Evolutionary conservation across 2,329 filamentous ascomycete species (phyloP).

Genomic region (Stagonosporopsis cucurbitacearum): DNA sequence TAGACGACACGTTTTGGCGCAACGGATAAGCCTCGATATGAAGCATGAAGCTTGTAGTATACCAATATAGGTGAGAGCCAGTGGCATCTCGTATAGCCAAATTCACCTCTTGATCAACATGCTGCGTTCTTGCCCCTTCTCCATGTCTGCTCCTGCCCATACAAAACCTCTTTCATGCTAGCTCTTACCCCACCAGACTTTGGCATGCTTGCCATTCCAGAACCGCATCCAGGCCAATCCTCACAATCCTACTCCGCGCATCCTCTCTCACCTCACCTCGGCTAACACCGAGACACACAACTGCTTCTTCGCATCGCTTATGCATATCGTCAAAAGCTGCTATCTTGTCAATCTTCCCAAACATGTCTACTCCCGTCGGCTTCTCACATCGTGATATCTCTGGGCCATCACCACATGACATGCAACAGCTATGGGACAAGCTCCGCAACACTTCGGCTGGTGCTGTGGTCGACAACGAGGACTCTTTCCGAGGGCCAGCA

Average conservation of each 20-base stretch:
- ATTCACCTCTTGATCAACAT: slow-evolving; percentile 35
- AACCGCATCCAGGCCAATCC: neutral
- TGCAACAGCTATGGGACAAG: slow-evolving; percentile 38
- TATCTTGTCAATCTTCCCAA: slow-evolving; percentile 22
- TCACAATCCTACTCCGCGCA: neutral
- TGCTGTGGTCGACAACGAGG: neutral
- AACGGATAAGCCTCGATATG: slow-evolving; percentile 33
- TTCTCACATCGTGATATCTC: slow-evolving; percentile 14
- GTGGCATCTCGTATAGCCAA: slow-evolving; percentile 36
- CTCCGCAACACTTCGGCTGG: slow-evolving; percentile 22
- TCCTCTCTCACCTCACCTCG: slow-evolving; percentile 16
- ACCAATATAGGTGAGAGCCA: slow-evolving; percentile 40
- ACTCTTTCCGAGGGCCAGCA: neutral
- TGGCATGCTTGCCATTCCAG: slow-evolving; percentile 1
- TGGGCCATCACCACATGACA: slow-evolving; percentile 27
- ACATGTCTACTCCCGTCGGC: slow-evolving; percentile 36
- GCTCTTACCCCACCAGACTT: neutral
- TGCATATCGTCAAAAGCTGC: slow-evolving; percentile 11
- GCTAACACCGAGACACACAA: neutral
- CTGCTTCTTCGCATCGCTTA: slow-evolving; percentile 29
- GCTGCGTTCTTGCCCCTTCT: neutral
- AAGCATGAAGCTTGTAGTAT: slow-evolving; percentile 43
- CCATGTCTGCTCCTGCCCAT: neutral
- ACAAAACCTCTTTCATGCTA: neutral
- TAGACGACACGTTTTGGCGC: slow-evolving; percentile 28